Percentiles rank a stretch among this genome's conserved stretches.
phyloP scores from a whole-genome alignment of 140 eudicot species.

The Cichorium intybus region DNA sequence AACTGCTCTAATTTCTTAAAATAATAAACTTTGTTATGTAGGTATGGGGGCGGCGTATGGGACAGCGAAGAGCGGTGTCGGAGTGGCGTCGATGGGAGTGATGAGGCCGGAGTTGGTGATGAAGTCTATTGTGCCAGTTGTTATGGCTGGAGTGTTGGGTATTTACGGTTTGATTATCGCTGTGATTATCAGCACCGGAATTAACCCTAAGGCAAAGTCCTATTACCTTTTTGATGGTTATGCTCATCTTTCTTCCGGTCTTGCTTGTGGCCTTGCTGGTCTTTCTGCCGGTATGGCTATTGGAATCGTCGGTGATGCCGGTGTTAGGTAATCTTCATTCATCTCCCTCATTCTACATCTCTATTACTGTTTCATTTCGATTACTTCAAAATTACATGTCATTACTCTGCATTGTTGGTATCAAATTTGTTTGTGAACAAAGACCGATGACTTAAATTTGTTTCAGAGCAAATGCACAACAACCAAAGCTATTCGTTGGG shows the following conservation, averaged over 20 bases:
- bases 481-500: conserved; percentile 66
- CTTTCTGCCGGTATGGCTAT: conserved; percentile 73
- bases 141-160: conserved; percentile 76
- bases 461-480: conserved; percentile 68
- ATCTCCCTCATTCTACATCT: background rate
- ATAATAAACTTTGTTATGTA: conserved; percentile 5
- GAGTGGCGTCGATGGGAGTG: conserved; percentile 75
- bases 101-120: conserved; percentile 71
- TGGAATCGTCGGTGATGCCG: conserved; percentile 64
- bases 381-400: background rate
- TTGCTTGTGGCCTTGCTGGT: conserved; percentile 73
- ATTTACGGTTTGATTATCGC: conserved; percentile 68
- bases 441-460: too few relatives aligned
- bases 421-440: too few relatives aligned
- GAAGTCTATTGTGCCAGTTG: conserved; percentile 76
- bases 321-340: conserved; percentile 44
- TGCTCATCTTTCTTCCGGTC: conserved; percentile 62
- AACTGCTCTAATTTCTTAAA: background rate
- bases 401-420: too few relatives aligned
- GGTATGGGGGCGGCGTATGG: conserved; percentile 83
- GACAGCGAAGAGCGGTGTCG: conserved; percentile 71
- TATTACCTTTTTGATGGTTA: conserved; percentile 59
- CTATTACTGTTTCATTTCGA: background rate
- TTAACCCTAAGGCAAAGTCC: conserved; percentile 58
- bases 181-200: conserved; percentile 66